Evolutionary conservation across 1,284 basidiomycete genomes (phyloP), one percentile per base, ranked within the genome.

Genomic region (Mycena sp.): DNA sequence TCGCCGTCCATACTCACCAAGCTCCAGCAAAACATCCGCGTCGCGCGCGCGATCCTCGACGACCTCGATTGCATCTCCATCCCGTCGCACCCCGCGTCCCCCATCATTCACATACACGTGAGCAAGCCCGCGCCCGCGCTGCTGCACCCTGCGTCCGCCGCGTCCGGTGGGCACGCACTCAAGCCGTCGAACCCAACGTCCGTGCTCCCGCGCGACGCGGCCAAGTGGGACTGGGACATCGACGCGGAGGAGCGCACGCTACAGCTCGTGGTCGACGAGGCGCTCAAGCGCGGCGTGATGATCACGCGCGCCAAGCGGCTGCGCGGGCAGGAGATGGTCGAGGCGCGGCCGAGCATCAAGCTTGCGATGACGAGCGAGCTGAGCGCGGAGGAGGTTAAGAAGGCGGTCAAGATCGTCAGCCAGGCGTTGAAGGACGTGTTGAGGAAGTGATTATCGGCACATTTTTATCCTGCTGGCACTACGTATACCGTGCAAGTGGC

Each of bases 251-350:
- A 97, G 74, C 77, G 80, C 21, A 63, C 94, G 28, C 74, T 98
- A 67, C 95, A 98, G 77, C 93, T 95, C 53, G 86, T 98, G 25
- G 94, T 96, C 11, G 95, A 97, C 61, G 94, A 96, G 73, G 83
- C 85, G 0, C 77, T 94, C 49, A 78, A 80, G 2, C 90, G 93
- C 69, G 94, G 93, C 28, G 90, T 98, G 52, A 81, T 97, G 71
- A 79, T 96, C 68, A 95, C 93, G 1, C 85, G 92, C 19, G 91
- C 94, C 48, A 92, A 93, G 80, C 80, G 93, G 52, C 78, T 97
- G 63, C 85, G 87, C 61, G 89, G 89, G 1, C 94, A 96, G 77
- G 96, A 98, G 81, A 79, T 87, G 63, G 80, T 87, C n/a, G 93
- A 96, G 73, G 84, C 88, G 12, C 83, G 90, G 51, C 95, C 97